Base-by-base conservation (phyloP, 495 filamentous ascomycete species). In the Hypoxylon fuscum region DNA sequence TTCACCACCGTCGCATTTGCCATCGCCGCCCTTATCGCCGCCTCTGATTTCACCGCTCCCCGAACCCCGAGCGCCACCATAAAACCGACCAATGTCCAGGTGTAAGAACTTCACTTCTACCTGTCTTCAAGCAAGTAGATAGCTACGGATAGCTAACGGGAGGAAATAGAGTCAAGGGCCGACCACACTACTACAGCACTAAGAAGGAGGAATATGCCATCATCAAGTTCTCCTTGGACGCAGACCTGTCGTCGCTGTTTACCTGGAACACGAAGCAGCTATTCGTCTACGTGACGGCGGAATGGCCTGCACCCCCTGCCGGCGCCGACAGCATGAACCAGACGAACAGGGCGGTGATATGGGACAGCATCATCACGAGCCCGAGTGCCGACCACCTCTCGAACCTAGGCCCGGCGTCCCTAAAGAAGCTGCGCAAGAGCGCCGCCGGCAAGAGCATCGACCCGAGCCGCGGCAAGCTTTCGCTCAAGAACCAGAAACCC, bases 231-330 rank as follows among this genome's bases (percentile, higher is more conserved):
- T 90, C 94, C 66, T 85, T 98, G 17, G 88, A 96, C 62, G 78
- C 79, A 32, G 94, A 98, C 77, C 84, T 98, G 47, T 85, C 87
- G 53, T 88, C 89, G 22, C 88, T 99, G 68, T 97, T 97, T 87
- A 96, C 90, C 76, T 99, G 96, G 96, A 99, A 99, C 80, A 99
- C 95, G n/a, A 99, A 99, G 76, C 92, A 97, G 76, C 76, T 98
- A 66, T 99, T 98, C 77, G 86, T 96, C 74, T 98, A 95, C 83
- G 86, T 98, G 43, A 90, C 90, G 45, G 93, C 93, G 29, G 86
- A 86, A 20, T 98, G 94, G 83, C 89, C 93, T 46, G 82, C 86
- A 18, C 10, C 18, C 67, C 74, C 54, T 72, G 73, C 56, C 22
- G 54, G 41, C 58, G 69, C 34, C 53, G 55, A 57, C 35, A 64